phyloP scores from a whole-genome alignment of 208 protist species.

The Borovskyia barvae region DNA sequence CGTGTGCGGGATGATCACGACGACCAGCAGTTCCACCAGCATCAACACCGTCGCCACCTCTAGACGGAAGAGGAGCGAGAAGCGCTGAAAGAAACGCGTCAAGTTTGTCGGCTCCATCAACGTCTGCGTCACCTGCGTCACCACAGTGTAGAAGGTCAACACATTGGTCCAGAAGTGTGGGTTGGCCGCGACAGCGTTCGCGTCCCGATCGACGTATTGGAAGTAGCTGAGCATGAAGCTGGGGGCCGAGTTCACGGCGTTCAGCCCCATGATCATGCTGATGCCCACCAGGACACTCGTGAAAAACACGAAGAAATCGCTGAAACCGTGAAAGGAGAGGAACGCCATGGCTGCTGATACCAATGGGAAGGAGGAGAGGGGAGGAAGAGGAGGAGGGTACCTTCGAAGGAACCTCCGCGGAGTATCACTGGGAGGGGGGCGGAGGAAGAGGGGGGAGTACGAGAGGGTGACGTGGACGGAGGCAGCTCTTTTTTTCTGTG shows the following conservation, averaged over 20 bases:
- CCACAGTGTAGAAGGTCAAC: slow-evolving; percentile 68
- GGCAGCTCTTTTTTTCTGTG: no score
- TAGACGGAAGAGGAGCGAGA: slow-evolving; percentile 47
- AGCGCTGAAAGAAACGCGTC: slow-evolving; percentile 40
- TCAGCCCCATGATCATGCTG: slow-evolving; percentile 73
- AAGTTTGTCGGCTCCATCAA: slow-evolving; percentile 41
- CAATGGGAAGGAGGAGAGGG: neutral
- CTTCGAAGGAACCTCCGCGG: neutral
- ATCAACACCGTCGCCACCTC: slow-evolving; percentile 28
- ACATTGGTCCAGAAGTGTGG: slow-evolving; percentile 48
- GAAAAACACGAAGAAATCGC: slow-evolving; percentile 47
- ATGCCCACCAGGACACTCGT: slow-evolving; percentile 70
- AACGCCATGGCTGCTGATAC: slow-evolving; percentile 15
- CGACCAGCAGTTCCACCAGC: slow-evolving; percentile 46
- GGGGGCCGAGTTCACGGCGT: slow-evolving; percentile 68
- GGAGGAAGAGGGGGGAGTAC: no score
- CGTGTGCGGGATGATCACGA: slow-evolving; percentile 39
- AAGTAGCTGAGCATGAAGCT: slow-evolving; percentile 74
- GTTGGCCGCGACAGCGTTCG: slow-evolving; percentile 30
- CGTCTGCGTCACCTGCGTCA: slow-evolving; percentile 60
- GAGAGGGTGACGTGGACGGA: no score
- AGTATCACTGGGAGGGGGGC: no score
- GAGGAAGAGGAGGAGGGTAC: neutral
- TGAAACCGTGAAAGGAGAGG: slow-evolving; percentile 18
- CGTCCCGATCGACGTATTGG: slow-evolving; percentile 39